Conservation (phyloP, 2,329 filamentous ascomycete species). For the Pestalotiopsis sp. region DNA sequence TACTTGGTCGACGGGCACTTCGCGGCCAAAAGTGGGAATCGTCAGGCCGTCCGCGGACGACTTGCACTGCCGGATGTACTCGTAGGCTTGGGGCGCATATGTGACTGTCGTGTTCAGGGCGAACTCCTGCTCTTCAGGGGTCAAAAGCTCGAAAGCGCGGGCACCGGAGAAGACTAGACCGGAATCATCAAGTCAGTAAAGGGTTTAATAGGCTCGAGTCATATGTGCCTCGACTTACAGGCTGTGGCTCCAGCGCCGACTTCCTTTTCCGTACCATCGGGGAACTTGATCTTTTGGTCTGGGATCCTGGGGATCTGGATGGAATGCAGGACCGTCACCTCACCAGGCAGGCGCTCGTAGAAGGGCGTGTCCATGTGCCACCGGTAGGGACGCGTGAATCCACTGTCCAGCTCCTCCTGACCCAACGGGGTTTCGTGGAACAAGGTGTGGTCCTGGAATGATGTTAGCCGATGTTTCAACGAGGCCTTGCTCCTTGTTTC, state of each 20-base stretch:
- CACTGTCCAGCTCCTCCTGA: not conserved
- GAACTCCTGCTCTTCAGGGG: constrained; percentile 1
- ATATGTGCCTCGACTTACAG: not conserved
- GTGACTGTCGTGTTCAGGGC: constrained; percentile 1
- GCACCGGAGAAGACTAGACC: constrained; percentile 1
- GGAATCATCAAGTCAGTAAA: not conserved
- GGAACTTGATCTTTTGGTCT: constrained; percentile 7
- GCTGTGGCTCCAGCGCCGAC: constrained; percentile 3
- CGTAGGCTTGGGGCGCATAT: not conserved
- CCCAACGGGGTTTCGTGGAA: not conserved
- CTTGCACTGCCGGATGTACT: not conserved
- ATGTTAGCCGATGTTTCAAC: too few species aligned
- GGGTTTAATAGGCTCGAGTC: not conserved
- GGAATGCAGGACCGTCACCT: constrained; percentile 2
- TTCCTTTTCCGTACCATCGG: not conserved
- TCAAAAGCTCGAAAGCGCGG: constrained; percentile 1
- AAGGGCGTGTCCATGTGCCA: constrained; percentile 7
- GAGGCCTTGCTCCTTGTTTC: too few species aligned
- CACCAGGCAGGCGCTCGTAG: not conserved
- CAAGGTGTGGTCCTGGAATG: not conserved
- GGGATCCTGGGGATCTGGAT: constrained; percentile 2
- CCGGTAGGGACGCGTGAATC: constrained; percentile 3
- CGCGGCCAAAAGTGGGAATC: not conserved
- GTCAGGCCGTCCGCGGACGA: not conserved
- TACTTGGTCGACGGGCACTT: not conserved